phyloP scores from a whole-genome alignment of 1,284 basidiomycete genomes.

The Tetrapyrgos nigripes region DNA sequence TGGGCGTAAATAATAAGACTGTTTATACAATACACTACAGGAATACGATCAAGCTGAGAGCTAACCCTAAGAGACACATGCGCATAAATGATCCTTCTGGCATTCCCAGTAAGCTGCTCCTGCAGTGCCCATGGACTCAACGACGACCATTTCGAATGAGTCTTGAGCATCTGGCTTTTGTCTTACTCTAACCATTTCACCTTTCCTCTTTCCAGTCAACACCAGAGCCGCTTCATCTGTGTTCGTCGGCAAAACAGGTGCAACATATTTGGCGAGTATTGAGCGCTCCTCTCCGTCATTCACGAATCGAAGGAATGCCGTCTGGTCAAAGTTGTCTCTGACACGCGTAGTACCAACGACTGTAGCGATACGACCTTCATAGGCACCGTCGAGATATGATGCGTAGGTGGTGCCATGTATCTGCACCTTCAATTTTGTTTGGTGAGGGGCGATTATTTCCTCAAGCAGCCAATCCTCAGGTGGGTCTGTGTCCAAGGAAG shows the following conservation, averaged over 20 bases:
- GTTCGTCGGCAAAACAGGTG: constrained; percentile 42
- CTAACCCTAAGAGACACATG: no score
- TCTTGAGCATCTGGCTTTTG: constrained; percentile 35
- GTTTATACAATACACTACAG: no score
- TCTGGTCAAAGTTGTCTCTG: constrained; percentile 43
- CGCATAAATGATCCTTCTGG: constrained; percentile 19
- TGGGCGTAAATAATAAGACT: no score
- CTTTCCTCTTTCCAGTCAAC: constrained; percentile 40
- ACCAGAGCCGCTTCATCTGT: constrained; percentile 48
- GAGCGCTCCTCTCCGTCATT: constrained; percentile 37
- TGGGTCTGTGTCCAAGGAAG: constrained; percentile 28
- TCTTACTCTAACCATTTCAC: constrained; percentile 42
- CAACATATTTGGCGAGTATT: constrained; percentile 45
- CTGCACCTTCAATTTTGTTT: constrained; percentile 50
- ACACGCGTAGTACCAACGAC: constrained; percentile 40
- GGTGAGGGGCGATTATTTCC: constrained; percentile 34
- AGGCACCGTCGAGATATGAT: constrained; percentile 60
- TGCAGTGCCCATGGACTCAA: constrained; percentile 5
- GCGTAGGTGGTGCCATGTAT: constrained; percentile 52
- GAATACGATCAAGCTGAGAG: no score
- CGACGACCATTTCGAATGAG: constrained; percentile 12
- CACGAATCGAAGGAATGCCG: constrained; percentile 45
- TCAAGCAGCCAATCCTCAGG: constrained; percentile 57
- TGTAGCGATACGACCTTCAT: constrained; percentile 55
- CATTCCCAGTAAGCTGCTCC: constrained; percentile 17